Evolutionary conservation across 2,329 filamentous ascomycete genomes (phyloP).

Genomic region (Botryosphaeria agaves): DNA sequence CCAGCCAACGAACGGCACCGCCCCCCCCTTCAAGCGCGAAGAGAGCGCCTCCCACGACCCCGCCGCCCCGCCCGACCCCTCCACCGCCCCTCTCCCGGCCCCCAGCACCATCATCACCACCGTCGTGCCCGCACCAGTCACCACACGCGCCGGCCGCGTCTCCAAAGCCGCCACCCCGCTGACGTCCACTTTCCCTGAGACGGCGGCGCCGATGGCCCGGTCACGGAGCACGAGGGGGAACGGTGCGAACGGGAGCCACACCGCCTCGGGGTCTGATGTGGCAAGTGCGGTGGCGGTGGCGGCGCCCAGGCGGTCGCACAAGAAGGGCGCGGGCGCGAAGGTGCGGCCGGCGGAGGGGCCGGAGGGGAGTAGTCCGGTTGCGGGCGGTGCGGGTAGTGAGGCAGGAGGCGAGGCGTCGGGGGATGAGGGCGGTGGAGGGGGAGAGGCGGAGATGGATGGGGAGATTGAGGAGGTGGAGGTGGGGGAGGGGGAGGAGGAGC

Average conservation of each 20-base stretch:
- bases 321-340: slow-evolving; percentile 2
- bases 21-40: background rate
- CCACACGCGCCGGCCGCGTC: slow-evolving; percentile 20
- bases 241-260: slow-evolving; percentile 8
- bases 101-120: background rate
- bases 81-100: background rate
- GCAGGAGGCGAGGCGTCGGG: slow-evolving; percentile 2
- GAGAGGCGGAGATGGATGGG: slow-evolving; percentile 17
- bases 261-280: slow-evolving; percentile 2
- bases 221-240: slow-evolving; percentile 23
- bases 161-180: slow-evolving; percentile 32
- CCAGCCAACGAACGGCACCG: no score
- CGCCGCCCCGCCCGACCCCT: background rate
- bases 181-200: slow-evolving; percentile 22
- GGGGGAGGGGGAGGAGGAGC: slow-evolving; percentile 30
- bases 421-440: slow-evolving; percentile 11
- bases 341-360: slow-evolving; percentile 1
- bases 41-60: background rate
- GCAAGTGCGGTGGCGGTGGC: slow-evolving; percentile 2
- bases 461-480: slow-evolving; percentile 31
- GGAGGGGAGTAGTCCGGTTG: slow-evolving; percentile 1
- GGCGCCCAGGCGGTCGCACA: slow-evolving; percentile 14
- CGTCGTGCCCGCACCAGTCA: slow-evolving; percentile 2
- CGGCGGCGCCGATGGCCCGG: slow-evolving; percentile 20
- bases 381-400: slow-evolving; percentile 1